Percentiles rank a stretch among this genome's conserved stretches.
Conservation (phyloP, 306 rosid genomes). For the Rosa persica region DNA sequence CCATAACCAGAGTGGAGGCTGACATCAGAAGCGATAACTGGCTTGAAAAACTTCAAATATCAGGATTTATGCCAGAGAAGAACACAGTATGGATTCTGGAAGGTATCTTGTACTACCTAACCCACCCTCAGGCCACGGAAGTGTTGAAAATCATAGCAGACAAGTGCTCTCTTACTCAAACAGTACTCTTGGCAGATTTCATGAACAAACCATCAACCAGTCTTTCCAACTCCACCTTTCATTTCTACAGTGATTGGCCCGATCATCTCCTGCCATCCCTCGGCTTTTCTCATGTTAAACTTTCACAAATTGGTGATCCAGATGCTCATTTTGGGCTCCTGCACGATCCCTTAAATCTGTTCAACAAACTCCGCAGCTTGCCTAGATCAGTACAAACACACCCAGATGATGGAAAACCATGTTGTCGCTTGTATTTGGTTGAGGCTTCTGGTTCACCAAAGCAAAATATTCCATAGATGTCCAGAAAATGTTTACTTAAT, state of each 20-base stretch:
- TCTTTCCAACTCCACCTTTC: conserved; percentile 66
- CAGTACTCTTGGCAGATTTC: conserved; percentile 87
- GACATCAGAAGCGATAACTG: conserved; percentile 78
- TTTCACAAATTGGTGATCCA: conserved; percentile 96
- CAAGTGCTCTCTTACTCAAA: conserved; percentile 61
- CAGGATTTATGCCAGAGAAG: conserved; percentile 82
- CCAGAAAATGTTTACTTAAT: conserved; percentile 24
- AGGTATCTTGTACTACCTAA: conserved; percentile 82
- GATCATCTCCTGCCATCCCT: conserved; percentile 92
- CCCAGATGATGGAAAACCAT: conserved; percentile 92
- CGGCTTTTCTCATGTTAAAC: conserved; percentile 70
- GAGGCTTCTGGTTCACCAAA: conserved; percentile 91
- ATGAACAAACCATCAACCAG: conserved; percentile 90
- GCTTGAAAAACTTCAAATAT: conserved; percentile 76
- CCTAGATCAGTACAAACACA: conserved; percentile 77
- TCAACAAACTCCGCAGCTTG: conserved; percentile 81
- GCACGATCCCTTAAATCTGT: conserved; percentile 72
- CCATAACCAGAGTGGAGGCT: conserved; percentile 79
- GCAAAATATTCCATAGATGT: conserved; percentile 37
- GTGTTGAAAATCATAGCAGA: conserved; percentile 73
- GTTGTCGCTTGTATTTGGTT: conserved; percentile 85
- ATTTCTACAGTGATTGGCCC: conserved; percentile 98
- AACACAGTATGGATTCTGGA: conserved; percentile 90
- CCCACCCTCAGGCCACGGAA: conserved; percentile 76
- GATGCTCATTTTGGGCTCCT: conserved; percentile 93